Evolutionary conservation across 2,329 filamentous ascomycete genomes (phyloP).

Genomic region (Arthroderma sp.): DNA sequence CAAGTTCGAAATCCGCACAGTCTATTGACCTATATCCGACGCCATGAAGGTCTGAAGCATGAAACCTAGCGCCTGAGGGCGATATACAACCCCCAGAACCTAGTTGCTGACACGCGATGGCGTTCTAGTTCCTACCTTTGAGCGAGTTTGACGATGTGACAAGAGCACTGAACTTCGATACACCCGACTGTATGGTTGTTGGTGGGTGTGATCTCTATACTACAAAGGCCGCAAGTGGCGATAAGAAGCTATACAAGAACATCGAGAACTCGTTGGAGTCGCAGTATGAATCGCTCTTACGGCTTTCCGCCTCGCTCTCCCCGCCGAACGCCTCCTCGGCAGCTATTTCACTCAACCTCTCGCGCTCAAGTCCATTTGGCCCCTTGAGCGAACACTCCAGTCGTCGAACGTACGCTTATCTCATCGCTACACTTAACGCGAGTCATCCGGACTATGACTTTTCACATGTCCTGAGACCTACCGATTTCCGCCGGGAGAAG

Average conservation of each 20-base stretch:
- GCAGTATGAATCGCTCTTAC: slow-evolving; percentile 77
- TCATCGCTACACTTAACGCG: slow-evolving; percentile 93
- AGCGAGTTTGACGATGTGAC: slow-evolving; percentile 85
- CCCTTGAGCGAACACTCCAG: slow-evolving; percentile 77
- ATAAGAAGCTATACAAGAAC: slow-evolving; percentile 94
- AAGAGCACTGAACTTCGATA: slow-evolving; percentile 89
- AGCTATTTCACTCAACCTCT: slow-evolving; percentile 57
- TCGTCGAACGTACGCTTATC: slow-evolving; percentile 83
- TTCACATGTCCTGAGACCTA: slow-evolving; percentile 75
- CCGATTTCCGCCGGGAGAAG: slow-evolving; percentile 78
- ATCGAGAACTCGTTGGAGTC: slow-evolving; percentile 86
- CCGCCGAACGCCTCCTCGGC: slow-evolving; percentile 65
- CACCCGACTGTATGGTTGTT: slow-evolving; percentile 78
- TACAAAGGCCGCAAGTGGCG: slow-evolving; percentile 84
- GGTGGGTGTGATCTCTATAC: slow-evolving; percentile 96
- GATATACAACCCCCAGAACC: background rate
- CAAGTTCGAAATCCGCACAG: background rate
- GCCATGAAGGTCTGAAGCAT: slow-evolving; percentile 2
- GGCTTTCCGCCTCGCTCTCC: slow-evolving; percentile 75
- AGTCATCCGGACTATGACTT: slow-evolving; percentile 97
- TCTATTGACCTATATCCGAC: background rate
- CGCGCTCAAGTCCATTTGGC: slow-evolving; percentile 81
- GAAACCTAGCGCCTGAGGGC: background rate
- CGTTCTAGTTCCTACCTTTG: slow-evolving; percentile 72
- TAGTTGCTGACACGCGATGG: background rate